These are phyloP conservation scores for Fomitiporia mediterranea DNA, from an alignment of 1,284 basidiomycete species.

Conservation along the genomic window DNA sequence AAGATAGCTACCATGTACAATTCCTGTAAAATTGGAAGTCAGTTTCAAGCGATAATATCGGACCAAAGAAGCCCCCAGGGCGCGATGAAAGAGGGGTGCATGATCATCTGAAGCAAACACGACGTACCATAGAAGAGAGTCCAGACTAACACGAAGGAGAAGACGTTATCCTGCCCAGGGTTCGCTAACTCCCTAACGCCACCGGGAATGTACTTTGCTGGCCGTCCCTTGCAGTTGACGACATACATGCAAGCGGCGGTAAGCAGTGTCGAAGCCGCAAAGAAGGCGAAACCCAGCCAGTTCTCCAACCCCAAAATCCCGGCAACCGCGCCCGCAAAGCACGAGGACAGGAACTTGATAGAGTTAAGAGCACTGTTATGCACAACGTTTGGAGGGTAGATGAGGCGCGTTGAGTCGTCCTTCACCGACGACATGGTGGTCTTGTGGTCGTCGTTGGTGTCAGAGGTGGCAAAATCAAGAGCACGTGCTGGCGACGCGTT, in stretches of 20 bases:
- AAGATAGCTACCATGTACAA: slow-evolving; percentile 38
- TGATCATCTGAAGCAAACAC: slow-evolving; percentile 18
- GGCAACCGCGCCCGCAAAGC: slow-evolving; percentile 79
- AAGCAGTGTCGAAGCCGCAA: slow-evolving; percentile 60
- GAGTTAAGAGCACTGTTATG: slow-evolving; percentile 63
- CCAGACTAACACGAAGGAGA: slow-evolving; percentile 86
- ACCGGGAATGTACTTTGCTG: slow-evolving; percentile 54
- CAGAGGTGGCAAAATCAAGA: background rate
- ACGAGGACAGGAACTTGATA: slow-evolving; percentile 74
- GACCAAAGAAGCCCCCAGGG: background rate
- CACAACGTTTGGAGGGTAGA: slow-evolving; percentile 68
- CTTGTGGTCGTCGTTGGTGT: background rate
- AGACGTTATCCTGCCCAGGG: slow-evolving; percentile 80
- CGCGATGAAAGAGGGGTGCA: slow-evolving; percentile 8
- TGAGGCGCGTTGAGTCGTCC: slow-evolving; percentile 47
- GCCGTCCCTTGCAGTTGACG: slow-evolving; percentile 66
- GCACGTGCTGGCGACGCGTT: background rate
- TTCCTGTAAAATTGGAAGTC: slow-evolving; percentile 28
- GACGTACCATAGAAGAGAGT: slow-evolving; percentile 80
- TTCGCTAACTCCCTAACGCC: slow-evolving; percentile 65
- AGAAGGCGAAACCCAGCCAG: slow-evolving; percentile 75
- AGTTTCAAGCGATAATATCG: background rate
- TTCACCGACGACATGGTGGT: slow-evolving; percentile 32
- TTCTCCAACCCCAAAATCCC: slow-evolving; percentile 86
- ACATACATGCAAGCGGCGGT: slow-evolving; percentile 59